These are phyloP conservation scores for Tetradesmus obliquus DNA, from an alignment of 139 green algal species.

Conservation along the genomic window DNA sequence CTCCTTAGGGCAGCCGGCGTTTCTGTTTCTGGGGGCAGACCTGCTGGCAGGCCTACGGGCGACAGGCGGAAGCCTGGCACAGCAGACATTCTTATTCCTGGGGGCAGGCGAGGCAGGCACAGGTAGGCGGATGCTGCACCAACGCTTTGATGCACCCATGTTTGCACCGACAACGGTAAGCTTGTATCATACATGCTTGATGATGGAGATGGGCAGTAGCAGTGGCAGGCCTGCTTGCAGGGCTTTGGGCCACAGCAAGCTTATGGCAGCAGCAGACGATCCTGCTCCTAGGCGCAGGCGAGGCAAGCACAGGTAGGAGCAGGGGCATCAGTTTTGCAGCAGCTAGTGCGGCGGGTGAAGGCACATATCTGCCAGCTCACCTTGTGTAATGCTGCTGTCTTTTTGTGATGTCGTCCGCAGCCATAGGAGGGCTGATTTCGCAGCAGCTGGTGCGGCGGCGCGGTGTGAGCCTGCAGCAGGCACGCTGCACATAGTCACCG, in stretches of 20 bases:
- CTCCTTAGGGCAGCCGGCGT: too few species aligned
- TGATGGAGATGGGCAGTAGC: too few species aligned
- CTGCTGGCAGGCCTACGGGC: neutral
- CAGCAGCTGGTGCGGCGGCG: neutral
- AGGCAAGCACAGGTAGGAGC: slow-evolving; percentile 49
- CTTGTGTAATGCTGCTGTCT: too few species aligned
- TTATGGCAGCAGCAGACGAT: slow-evolving; percentile 41
- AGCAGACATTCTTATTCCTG: slow-evolving; percentile 68
- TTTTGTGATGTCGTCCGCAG: neutral
- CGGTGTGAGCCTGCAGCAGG: neutral
- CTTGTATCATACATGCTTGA: too few species aligned
- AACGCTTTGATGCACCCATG: neutral
- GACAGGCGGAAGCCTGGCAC: neutral
- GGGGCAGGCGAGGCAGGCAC: slow-evolving; percentile 69
- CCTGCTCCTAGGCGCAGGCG: slow-evolving; percentile 74
- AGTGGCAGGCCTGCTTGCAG: too few species aligned
- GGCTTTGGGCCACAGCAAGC: too few species aligned
- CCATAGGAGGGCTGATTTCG: slow-evolving; percentile 11
- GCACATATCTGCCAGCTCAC: too few species aligned
- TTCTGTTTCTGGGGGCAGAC: too few species aligned
- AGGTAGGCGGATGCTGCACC: neutral
- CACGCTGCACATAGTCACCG: too few species aligned
- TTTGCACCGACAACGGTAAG: neutral
- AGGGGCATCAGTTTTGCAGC: neutral
- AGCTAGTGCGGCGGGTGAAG: neutral